Evolutionary conservation across 306 rosid species (phyloP).

Genomic region (Aeschynomene evenia): DNA sequence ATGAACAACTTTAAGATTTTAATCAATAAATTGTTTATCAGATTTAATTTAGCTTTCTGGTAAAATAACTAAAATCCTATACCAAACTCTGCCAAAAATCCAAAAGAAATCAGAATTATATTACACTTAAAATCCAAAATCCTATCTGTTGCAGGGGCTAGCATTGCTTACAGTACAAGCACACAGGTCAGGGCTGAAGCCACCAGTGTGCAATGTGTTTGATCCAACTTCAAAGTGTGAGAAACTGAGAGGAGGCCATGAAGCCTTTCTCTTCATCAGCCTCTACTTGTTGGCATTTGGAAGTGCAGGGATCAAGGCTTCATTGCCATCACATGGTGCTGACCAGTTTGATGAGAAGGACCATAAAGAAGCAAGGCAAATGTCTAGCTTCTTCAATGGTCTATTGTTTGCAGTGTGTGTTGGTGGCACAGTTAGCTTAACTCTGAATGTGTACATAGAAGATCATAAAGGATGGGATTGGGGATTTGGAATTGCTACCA

Average conservation of each 20-base stretch:
- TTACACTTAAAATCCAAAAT: no score
- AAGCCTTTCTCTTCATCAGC: conserved; percentile 54
- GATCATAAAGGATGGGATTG: conserved; percentile 77
- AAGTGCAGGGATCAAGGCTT: conserved; percentile 66
- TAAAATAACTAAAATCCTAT: no score
- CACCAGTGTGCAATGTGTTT: conserved; percentile 50
- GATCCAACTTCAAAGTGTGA: conserved; percentile 44
- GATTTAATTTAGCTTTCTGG: no score
- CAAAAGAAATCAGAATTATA: no score
- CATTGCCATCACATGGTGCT: conserved; percentile 88
- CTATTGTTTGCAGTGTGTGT: conserved; percentile 56
- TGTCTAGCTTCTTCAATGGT: conserved; percentile 77
- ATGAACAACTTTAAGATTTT: no score
- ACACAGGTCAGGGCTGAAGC: conserved; percentile 48
- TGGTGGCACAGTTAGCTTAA: conserved; percentile 73
- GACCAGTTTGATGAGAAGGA: conserved; percentile 80
- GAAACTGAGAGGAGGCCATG: conserved; percentile 42
- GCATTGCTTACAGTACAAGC: conserved; percentile 69
- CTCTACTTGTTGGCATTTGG: conserved; percentile 65
- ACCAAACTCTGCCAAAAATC: no score
- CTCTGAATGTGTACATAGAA: conserved; percentile 63
- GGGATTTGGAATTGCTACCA: conserved; percentile 65
- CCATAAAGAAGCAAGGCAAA: conserved; percentile 67
- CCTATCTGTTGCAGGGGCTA: conserved; percentile 56
- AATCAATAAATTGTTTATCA: no score